phyloP scores from a whole-genome alignment of 1,139 yeast genomes.

The Saccharomyces hybrid region DNA sequence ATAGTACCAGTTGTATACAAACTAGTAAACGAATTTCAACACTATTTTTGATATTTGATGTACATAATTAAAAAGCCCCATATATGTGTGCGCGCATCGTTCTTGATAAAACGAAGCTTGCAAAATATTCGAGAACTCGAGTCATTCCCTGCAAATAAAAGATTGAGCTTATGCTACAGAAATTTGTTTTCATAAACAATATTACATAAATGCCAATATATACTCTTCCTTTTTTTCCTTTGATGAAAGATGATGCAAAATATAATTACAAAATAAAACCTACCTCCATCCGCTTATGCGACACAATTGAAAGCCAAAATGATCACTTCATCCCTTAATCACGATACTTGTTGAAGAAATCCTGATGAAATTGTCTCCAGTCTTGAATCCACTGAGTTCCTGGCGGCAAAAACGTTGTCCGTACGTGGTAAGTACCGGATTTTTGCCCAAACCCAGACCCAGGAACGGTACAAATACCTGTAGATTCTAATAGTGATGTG shows the following conservation, averaged over 20 bases:
- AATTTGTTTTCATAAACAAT: background rate
- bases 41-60: too few species aligned
- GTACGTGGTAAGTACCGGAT: slow-evolving; percentile 78
- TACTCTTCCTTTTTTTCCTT: background rate
- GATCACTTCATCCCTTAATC: slow-evolving; percentile 6
- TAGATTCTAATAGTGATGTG: slow-evolving; percentile 64
- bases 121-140: too few species aligned
- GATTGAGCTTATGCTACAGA: background rate
- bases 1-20: background rate
- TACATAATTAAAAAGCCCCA: too few species aligned
- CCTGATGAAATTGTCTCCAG: slow-evolving; percentile 69
- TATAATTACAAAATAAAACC: background rate
- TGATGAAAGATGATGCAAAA: slow-evolving; percentile 1
- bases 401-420: slow-evolving; percentile 95
- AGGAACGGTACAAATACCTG: slow-evolving; percentile 96
- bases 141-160: too few species aligned
- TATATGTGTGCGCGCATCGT: too few species aligned
- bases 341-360: slow-evolving; percentile 55
- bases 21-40: background rate
- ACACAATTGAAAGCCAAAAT: background rate
- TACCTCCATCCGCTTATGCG: background rate
- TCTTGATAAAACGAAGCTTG: too few species aligned
- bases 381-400: slow-evolving; percentile 79
- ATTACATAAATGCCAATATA: background rate
- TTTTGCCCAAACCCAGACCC: slow-evolving; percentile 96